Percentiles rank a stretch among this genome's conserved stretches.
Conservation (phyloP, 345 rosid species). For the Moricandia moricandioides region DNA sequence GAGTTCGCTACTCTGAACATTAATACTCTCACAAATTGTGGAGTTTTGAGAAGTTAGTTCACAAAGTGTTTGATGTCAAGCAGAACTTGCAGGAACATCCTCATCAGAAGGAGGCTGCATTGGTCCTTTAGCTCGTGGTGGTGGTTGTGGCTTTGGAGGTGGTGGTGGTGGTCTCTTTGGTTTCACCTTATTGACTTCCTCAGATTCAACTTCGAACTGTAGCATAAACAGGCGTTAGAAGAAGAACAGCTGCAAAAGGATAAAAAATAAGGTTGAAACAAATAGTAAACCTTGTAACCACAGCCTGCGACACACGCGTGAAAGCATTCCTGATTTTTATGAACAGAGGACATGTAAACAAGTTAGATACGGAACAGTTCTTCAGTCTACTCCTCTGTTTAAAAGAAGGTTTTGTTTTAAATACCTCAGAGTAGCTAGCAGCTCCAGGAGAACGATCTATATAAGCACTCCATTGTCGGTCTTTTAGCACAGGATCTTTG, state of each 20-base stretch:
- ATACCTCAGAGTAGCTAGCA: slow-evolving; percentile 75
- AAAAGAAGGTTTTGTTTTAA: neutral
- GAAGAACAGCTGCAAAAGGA: neutral
- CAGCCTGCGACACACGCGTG: slow-evolving; percentile 89
- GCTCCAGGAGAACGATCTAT: slow-evolving; percentile 94
- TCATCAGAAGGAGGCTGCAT: slow-evolving; percentile 44
- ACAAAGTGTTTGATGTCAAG: slow-evolving; percentile 40
- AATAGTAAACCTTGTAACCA: slow-evolving; percentile 69
- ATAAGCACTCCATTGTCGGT: slow-evolving; percentile 82
- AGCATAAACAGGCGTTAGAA: neutral
- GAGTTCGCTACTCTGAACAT: slow-evolving; percentile 19
- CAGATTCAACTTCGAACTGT: slow-evolving; percentile 61
- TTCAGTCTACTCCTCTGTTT: neutral
- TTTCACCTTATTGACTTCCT: slow-evolving; percentile 49
- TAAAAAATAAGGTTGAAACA: neutral
- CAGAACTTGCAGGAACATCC: slow-evolving; percentile 73
- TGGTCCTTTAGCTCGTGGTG: slow-evolving; percentile 26
- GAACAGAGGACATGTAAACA: neutral
- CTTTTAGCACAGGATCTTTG: slow-evolving; percentile 95
- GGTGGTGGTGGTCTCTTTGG: slow-evolving; percentile 73
- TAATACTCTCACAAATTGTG: slow-evolving; percentile 12
- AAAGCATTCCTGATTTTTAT: slow-evolving; percentile 71
- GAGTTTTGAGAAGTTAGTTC: slow-evolving; percentile 23
- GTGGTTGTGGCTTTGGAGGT: slow-evolving; percentile 41
- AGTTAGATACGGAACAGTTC: neutral